These are phyloP conservation scores for Pseudisothecium myosuroides DNA, from an alignment of 225 moss, liverwort and hornwort genomes.

Conservation along the genomic window DNA sequence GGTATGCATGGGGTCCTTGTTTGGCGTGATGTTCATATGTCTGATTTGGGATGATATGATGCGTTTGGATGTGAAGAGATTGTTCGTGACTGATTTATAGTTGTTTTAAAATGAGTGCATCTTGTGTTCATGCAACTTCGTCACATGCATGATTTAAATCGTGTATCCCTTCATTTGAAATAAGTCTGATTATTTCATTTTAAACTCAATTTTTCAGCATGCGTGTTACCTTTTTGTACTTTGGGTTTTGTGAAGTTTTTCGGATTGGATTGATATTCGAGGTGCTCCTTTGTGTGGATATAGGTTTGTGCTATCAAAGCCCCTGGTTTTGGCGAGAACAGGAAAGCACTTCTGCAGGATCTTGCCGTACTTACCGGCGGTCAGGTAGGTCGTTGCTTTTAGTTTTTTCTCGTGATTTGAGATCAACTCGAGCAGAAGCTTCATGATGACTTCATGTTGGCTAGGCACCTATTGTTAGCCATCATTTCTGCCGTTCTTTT, in stretches of 20 bases:
- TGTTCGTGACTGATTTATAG: not conserved
- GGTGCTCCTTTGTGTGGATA: not conserved
- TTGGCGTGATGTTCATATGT: not conserved
- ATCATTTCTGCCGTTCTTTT: not conserved
- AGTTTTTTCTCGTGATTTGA: not conserved
- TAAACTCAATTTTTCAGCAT: accelerated
- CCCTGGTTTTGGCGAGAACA: constrained; percentile 94
- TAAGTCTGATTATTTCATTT: too few relatives aligned
- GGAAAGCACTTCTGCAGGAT: constrained; percentile 80
- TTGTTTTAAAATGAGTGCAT: too few relatives aligned
- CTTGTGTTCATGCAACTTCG: too few relatives aligned
- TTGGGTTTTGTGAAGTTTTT: not conserved
- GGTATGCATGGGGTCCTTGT: constrained; percentile 8
- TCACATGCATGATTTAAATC: too few relatives aligned
- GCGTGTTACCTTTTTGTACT: too few relatives aligned
- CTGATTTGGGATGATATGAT: not conserved
- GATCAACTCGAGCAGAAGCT: not conserved
- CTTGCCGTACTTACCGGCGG: constrained; percentile 86
- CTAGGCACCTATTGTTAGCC: not conserved
- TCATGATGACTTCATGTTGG: too few relatives aligned
- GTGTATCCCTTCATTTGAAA: too few relatives aligned
- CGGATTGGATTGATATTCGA: not conserved
- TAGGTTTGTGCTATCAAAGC: constrained; percentile 97
- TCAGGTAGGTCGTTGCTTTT: constrained; percentile 34
- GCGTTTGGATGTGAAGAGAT: not conserved